phyloP scores from a whole-genome alignment of 1,139 yeast genomes.

The Debaryomyces nepalensis region DNA sequence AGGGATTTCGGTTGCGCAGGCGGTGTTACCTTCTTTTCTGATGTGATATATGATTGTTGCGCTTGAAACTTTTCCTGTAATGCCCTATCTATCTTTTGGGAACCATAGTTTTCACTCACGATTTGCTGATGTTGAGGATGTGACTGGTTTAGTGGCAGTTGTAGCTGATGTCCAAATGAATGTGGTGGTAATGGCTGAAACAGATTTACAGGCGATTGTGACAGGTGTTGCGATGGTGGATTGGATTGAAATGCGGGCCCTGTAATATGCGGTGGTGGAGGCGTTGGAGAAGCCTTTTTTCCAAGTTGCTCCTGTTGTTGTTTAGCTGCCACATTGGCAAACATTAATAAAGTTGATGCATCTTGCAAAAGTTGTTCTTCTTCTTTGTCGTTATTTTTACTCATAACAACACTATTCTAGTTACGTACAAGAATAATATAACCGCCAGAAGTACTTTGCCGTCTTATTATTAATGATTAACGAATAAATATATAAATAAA shows the following conservation, averaged over 20 bases:
- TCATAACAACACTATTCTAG: conserved; percentile 10
- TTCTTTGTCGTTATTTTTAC: conserved; percentile 16
- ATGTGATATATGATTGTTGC: conserved; percentile 1
- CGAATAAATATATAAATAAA: neutral
- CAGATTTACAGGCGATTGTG: conserved; percentile 9
- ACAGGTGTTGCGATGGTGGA: neutral
- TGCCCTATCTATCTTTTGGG: neutral
- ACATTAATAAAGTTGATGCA: conserved; percentile 69
- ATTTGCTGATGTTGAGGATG: conserved; percentile 11
- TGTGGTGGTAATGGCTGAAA: conserved; percentile 11
- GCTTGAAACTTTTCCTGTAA: conserved; percentile 7
- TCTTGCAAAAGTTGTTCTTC: conserved; percentile 56
- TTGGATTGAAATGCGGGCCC: neutral
- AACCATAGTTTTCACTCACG: neutral
- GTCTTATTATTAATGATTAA: neutral
- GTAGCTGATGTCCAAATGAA: conserved; percentile 9
- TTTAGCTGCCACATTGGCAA: conserved; percentile 60
- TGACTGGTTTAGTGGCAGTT: conserved; percentile 12
- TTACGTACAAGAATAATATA: neutral
- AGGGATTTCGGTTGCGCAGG: conserved; percentile 12
- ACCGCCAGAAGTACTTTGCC: neutral
- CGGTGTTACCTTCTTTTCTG: conserved; percentile 9
- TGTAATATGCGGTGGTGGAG: conserved; percentile 16
- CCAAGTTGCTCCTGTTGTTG: conserved; percentile 34
- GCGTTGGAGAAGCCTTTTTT: conserved; percentile 21